Evolutionary conservation across 257 asterid species (phyloP).

Genomic region (Capsicum chinense): DNA sequence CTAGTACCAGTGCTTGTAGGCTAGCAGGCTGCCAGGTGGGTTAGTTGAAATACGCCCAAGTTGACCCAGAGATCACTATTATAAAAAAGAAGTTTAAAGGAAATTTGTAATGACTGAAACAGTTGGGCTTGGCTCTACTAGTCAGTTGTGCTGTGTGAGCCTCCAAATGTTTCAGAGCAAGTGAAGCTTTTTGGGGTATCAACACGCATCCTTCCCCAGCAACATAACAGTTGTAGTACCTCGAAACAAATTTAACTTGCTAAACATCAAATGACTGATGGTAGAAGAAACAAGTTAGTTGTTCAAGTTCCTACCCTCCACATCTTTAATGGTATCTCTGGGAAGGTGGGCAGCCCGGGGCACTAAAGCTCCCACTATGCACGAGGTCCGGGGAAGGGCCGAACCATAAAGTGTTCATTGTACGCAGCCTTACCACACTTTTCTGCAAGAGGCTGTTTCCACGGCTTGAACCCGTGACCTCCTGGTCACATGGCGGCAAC

Average conservation of each 20-base stretch:
- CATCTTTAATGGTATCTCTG: neutral
- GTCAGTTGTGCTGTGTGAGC: neutral
- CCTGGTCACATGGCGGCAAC: no score
- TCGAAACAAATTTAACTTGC: conserved; percentile 1
- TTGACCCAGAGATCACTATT: neutral
- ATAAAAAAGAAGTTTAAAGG: neutral
- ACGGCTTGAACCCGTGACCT: no score
- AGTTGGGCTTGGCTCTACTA: neutral
- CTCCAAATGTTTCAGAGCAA: conserved; percentile 18
- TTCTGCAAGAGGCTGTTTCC: no score
- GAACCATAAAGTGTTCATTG: no score
- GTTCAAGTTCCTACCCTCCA: conserved; percentile 18
- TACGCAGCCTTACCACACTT: no score
- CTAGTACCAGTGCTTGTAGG: neutral
- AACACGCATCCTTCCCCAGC: conserved; percentile 17
- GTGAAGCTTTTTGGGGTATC: conserved; percentile 9
- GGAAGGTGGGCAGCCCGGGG: neutral
- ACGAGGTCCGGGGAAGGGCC: no score
- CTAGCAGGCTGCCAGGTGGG: neutral
- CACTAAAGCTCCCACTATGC: no score
- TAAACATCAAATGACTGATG: conserved; percentile 21
- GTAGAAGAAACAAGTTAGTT: conserved; percentile 4
- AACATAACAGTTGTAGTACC: neutral
- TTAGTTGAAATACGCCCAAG: neutral
- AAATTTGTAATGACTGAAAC: neutral